phyloP scores from a whole-genome alignment of 106 monocot genomes.

The Gastrodia elata region DNA sequence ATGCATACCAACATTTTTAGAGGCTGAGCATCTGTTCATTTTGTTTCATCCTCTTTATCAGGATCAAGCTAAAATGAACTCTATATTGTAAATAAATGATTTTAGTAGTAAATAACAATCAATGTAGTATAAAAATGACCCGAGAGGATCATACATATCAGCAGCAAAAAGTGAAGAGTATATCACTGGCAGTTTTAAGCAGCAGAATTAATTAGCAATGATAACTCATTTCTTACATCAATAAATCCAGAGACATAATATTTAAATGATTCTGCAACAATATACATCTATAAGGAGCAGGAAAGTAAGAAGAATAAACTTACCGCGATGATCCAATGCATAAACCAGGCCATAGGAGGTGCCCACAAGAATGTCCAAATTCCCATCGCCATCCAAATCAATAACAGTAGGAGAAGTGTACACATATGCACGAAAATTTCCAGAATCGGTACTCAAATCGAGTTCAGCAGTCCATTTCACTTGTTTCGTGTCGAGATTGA shows the following conservation, averaged over 20 bases:
- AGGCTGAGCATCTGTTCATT: not conserved
- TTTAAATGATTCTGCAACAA: not conserved
- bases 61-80: not conserved
- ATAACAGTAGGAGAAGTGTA: constrained; percentile 86
- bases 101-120: constrained; percentile 3
- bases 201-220: not conserved
- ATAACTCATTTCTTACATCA: not conserved
- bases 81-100: not conserved
- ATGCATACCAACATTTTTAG: not conserved
- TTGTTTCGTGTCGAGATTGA: constrained; percentile 92
- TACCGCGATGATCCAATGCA: constrained; percentile 89
- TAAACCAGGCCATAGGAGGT: constrained; percentile 84
- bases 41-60: not conserved
- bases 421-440: constrained; percentile 63
- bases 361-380: constrained; percentile 94
- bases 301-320: constrained; percentile 6
- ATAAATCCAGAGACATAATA: not conserved
- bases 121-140: not conserved
- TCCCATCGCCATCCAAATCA: constrained; percentile 97
- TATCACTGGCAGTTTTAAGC: not conserved
- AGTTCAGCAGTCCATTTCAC: constrained; percentile 88
- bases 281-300: not conserved
- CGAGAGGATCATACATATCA: not conserved
- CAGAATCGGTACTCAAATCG: constrained; percentile 72
- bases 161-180: not conserved